Base-by-base conservation (phyloP, 148 eudicot species). In the Rhododendron simsii region DNA sequence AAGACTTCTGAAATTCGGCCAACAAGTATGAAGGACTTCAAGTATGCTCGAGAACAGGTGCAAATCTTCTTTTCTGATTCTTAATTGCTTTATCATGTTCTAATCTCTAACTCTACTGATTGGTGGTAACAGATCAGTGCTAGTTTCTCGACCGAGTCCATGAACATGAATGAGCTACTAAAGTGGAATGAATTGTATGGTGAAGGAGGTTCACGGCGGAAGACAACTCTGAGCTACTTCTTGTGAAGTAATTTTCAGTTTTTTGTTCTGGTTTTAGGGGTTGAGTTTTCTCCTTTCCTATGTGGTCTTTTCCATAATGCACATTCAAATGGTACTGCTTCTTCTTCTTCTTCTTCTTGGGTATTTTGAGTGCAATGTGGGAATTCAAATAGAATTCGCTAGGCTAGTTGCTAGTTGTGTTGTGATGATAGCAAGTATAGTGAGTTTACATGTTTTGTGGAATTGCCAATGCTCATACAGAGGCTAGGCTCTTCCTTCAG, bases 141-240 rank as follows among this genome's bases (percentile, higher is more conserved):
- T 20, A 84, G 85, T 65, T 77, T 48, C 33, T 84, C 96, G 10
- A 89, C 96, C 0, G 96, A 94, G 89, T 93, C 98, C 7, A 88
- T 79, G 44, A 96, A 93, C 90, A 93, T 93, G 96, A 93, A 89
- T 6, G 95, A 93, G 92, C 96, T 96, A 84, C 90, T 90, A 71
- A 95, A 94, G 55, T 96, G 98, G 98, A 96, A 94, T 80, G 98
- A 94, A 65, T 91, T 91, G 6, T 96, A 96, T 33, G 98, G 98
- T 12, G 98, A 96, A 86, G 98, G 98, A 21, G 96, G 98, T 18
- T 96, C 98, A 11, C 83, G 96, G 81, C 90, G 87, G 90, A 93
- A 92, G 92, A 92, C 78, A 80, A 81, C 94, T 57, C 94, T 91
- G 33, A 94, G 95, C 87, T 95, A 95, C 88, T 95, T 94, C 92